Base-by-base conservation (phyloP, 1,284 basidiomycete genomes). In the Ustilago loliicola region DNA sequence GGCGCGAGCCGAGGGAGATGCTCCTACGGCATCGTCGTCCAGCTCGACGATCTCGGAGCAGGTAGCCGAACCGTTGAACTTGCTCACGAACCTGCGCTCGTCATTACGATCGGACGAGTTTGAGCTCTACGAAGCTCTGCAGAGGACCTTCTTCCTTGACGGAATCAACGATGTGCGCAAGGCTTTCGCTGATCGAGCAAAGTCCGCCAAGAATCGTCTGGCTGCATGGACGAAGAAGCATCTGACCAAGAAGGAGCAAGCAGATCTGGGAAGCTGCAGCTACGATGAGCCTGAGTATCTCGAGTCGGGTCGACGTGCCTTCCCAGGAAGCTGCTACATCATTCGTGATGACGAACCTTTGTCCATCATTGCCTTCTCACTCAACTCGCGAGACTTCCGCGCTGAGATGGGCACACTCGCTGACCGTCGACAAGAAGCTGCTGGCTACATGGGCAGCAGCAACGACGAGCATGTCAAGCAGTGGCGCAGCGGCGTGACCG, bases 301-400 rank as follows among this genome's bases (percentile, higher is more conserved):
- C 38, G 47, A 47, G 15, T 25, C 60, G 15, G 72, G 79, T 2
- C 65, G 63, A 5, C 81, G 80, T 23, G 64, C 81, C 13, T 81
- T 81, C 47, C 82, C 82, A 1, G 82, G 82, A 2, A 76, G 72
- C 51, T 62, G 62, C 40, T 74, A 67, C 58, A 60, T 84, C 36
- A 70, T 84, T 8, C 71, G 82, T 19, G 80, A 83, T 45, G 75
- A 82, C 45, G 82, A 84, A 59, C 82, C 82, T 7, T 67, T 84
- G 36, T 82, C 80, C 13, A 80, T 84, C 70, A 70, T 84, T 50
- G 81, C 81, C 1, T 84, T 77, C 40, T 81, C 81, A 13, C 75
- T 84, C 51, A 81, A 77, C 56, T 83, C 76, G n/a, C 69, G 72
- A 25, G 80, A 82, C 61, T 82, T 81, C 42, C 59, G 75, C 23